phyloP scores from a whole-genome alignment of 129 eudicot species.

The sunflower (Helianthus annuus) region HanXRQr2.0-SUNRISE NC_035442.2:15473185-15473684 shows the following conservation, averaged over 20 bases:
- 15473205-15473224: too few species aligned
- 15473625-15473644: too few species aligned
- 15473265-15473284: conserved; percentile 1
- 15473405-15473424: not conserved
- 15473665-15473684: too few species aligned
- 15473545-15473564: too few species aligned
- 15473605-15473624: too few species aligned
- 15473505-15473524: too few species aligned
- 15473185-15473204: too few species aligned
- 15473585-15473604: too few species aligned
- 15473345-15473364: conserved; percentile 20
- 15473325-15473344: conserved; percentile 30
- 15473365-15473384: conserved; percentile 24
- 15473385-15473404: not conserved
- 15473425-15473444: conserved; percentile 1
- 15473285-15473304: not conserved
- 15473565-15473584: too few species aligned
- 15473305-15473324: conserved; percentile 17
- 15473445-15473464: not conserved
- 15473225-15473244: conserved; percentile 27
- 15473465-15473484: conserved; percentile 5
- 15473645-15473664: too few species aligned
- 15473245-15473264: conserved; percentile 25
- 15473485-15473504: conserved; percentile 2
- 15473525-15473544: too few species aligned